Evolutionary conservation across 495 filamentous ascomycete genomes (phyloP).

Genomic region (Tuber indicum): DNA sequence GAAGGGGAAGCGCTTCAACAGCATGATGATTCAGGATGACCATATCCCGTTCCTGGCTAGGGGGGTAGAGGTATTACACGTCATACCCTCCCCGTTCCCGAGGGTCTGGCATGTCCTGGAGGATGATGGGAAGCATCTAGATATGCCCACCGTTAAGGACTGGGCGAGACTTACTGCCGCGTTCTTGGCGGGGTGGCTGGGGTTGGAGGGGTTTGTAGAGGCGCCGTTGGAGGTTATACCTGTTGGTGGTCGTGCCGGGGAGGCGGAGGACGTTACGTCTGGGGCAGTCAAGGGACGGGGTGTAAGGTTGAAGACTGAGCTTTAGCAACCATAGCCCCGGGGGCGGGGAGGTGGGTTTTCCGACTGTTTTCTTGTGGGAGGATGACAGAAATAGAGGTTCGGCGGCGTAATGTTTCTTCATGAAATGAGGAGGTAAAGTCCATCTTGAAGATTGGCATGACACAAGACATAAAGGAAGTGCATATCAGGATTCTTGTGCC

Average conservation of each 20-base stretch:
- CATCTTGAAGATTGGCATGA: neutral
- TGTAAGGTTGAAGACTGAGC: conserved; percentile 24
- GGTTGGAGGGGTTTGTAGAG: conserved; percentile 64
- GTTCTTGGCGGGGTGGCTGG: conserved; percentile 92
- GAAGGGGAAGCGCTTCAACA: conserved; percentile 46
- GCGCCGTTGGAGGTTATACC: conserved; percentile 23
- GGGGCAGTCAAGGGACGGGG: neutral
- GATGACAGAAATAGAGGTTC: neutral
- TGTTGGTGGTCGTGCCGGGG: conserved; percentile 3
- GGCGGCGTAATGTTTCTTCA: neutral
- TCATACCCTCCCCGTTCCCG: conserved; percentile 80
- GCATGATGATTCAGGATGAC: conserved; percentile 66
- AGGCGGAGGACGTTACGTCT: neutral
- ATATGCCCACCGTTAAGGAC: conserved; percentile 75
- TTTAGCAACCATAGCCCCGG: conserved; percentile 31
- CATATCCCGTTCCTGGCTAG: conserved; percentile 80
- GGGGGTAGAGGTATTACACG: conserved; percentile 80
- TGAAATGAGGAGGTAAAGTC: neutral
- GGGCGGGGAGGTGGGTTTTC: conserved; percentile 7
- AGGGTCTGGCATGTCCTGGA: conserved; percentile 75
- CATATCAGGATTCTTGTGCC: neutral
- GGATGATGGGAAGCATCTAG: conserved; percentile 81
- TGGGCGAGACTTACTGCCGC: conserved; percentile 76
- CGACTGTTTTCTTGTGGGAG: neutral
- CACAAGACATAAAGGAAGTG: neutral